Evolutionary conservation across 345 rosid genomes (phyloP).

Genomic region (Angophora floribunda): DNA sequence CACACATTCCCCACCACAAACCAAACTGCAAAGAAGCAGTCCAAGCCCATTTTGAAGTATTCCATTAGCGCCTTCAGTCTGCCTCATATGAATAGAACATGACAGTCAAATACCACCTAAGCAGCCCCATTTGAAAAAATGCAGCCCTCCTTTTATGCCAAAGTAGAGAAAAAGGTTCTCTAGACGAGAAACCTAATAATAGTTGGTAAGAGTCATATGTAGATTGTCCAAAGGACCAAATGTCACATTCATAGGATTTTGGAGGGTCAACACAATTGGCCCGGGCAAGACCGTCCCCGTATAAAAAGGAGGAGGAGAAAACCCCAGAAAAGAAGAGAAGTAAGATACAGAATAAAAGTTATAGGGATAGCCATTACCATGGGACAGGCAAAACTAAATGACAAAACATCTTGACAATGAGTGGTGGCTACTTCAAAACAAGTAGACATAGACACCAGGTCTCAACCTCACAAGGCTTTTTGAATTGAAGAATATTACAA

Average conservation of each 20-base stretch:
- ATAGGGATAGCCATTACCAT: background rate
- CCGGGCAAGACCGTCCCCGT: background rate
- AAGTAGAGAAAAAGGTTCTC: background rate
- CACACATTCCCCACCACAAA: slow-evolving; percentile 98
- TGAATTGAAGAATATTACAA: background rate
- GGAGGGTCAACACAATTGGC: background rate
- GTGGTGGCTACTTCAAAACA: background rate
- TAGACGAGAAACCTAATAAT: background rate
- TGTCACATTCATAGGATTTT: background rate
- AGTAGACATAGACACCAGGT: background rate
- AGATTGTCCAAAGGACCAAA: background rate
- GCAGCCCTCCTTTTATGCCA: background rate
- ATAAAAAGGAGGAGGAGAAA: background rate
- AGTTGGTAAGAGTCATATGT: background rate
- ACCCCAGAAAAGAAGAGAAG: background rate
- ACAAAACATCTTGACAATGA: background rate
- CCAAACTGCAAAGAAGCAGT: slow-evolving; percentile 99
- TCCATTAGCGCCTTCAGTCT: slow-evolving; percentile 82
- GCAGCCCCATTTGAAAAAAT: background rate
- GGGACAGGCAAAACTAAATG: background rate
- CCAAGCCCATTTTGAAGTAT: slow-evolving; percentile 92
- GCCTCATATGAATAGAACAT: slow-evolving; percentile 5
- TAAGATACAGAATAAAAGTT: background rate
- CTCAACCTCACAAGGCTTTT: background rate
- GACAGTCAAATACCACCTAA: background rate